Evolutionary conservation across 2,329 filamentous ascomycete species (phyloP).

Genomic region (Botrytis porri): DNA sequence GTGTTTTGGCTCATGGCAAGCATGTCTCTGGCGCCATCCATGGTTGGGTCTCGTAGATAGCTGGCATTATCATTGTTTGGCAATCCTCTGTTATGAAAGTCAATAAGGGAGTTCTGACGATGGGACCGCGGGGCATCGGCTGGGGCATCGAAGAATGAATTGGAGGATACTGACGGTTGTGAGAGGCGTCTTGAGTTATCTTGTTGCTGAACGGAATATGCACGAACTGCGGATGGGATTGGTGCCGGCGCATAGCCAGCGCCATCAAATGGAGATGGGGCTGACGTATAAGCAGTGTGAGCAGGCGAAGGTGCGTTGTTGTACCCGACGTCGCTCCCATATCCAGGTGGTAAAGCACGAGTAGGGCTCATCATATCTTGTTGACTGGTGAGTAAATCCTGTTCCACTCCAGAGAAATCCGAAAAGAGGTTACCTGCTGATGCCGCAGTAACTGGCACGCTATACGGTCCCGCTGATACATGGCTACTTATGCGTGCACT

Average conservation of each 20-base stretch:
- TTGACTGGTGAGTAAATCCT: conserved; percentile 65
- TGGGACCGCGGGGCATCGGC: conserved; percentile 38
- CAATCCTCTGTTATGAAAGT: conserved; percentile 57
- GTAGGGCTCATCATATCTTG: conserved; percentile 73
- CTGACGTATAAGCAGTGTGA: conserved; percentile 35
- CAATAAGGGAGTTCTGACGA: conserved; percentile 62
- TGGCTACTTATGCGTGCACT: conserved; percentile 56
- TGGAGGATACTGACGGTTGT: conserved; percentile 73
- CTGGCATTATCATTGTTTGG: conserved; percentile 56
- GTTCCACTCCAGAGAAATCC: conserved; percentile 54
- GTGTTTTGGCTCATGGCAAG: conserved; percentile 94
- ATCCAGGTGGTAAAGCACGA: conserved; percentile 58
- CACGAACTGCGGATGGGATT: conserved; percentile 43
- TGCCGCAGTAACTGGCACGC: conserved; percentile 67
- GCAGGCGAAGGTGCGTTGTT: conserved; percentile 56
- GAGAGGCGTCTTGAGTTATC: conserved; percentile 67
- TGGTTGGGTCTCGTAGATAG: conserved; percentile 74
- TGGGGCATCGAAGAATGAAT: conserved; percentile 43
- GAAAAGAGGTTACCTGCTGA: conserved; percentile 65
- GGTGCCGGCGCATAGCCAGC: conserved; percentile 71
- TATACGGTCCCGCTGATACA: conserved; percentile 66
- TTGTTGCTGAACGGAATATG: conserved; percentile 55
- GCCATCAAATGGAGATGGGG: conserved; percentile 67
- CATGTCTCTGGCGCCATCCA: conserved; percentile 88
- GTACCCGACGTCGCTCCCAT: conserved; percentile 64